Evolutionary conservation across 2,329 filamentous ascomycete species (phyloP), one percentile per base, ranked within the genome.

Genomic region (Exophiala lecanii-corni): DNA sequence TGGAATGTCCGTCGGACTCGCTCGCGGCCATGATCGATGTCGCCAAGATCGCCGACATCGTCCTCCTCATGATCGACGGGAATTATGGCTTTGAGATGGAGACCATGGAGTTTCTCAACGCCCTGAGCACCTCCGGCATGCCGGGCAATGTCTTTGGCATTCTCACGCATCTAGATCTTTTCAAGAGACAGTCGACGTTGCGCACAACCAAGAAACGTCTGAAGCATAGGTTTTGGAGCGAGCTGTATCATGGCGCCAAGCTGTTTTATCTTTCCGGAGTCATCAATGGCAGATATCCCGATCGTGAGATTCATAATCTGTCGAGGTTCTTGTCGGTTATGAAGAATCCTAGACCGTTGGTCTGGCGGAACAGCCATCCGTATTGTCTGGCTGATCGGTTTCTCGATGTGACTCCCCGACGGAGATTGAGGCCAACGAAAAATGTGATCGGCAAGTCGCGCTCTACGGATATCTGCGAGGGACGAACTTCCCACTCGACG

Each of bases 41-140:
- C 43, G 87, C 92, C 47, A 98, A 98, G 68, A 86, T 98, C 32
- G 92, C 94, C 13, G 92, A 98, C 63, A 96, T 98, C 58, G 87
- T 97, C 4, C 75, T 98, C 37, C 76, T 98, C 43, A 92, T 98
- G 86, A 98, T 98, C 57, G 92, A 98, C 62, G 94, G 92, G 43
- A 97, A 97, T 68, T 98, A 86, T 59, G 94, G 92, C 10, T 98
- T 98, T 61, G 92, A 98, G 69, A 98, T 98, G 92, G 92, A 98
- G 74, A 98, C 92, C 0, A 98, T 98, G 92, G 92, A 98, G 67
- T 98, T 98, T 50, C 71, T 98, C 60, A 97, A 96, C 57, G 82
- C 96, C 13, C 73, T 98, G 38, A 84, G 86, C n/a, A 81, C 88
- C 2, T 94, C 86, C 20, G 92, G 92, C 64, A 97, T 98, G 91